Percentiles rank a stretch among this genome's conserved stretches.
phyloP scores from a whole-genome alignment of 441 rosid genomes.

The Populus hybrid region DNA sequence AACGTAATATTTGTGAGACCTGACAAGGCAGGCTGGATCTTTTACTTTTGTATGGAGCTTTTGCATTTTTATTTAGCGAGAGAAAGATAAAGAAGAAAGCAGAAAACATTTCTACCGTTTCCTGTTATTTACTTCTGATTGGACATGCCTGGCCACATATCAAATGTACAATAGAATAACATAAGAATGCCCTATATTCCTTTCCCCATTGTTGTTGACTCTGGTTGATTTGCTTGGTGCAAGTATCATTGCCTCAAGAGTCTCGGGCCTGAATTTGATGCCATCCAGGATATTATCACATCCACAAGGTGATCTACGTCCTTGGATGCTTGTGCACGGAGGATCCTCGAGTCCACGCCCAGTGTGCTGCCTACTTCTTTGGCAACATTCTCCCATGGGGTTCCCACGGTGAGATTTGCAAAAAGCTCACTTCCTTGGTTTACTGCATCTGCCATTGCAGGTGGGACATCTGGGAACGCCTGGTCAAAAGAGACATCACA shows the following conservation, averaged over 20 bases:
- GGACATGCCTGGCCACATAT: background rate
- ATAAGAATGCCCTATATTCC: background rate
- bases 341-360: conserved; percentile 56
- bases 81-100: background rate
- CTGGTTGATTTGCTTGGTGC: background rate
- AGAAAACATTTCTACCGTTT: too few relatives aligned
- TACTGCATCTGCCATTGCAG: conserved; percentile 94
- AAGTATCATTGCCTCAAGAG: conserved; percentile 42
- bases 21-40: too few relatives aligned
- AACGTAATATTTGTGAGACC: too few relatives aligned
- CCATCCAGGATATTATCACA: conserved; percentile 72
- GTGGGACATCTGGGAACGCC: conserved; percentile 95
- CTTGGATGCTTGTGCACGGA: conserved; percentile 66
- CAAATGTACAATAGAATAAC: conserved; percentile 6
- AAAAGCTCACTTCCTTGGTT: conserved; percentile 78
- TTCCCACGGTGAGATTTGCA: conserved; percentile 72
- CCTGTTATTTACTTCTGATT: conserved; percentile 1
- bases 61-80: too few relatives aligned
- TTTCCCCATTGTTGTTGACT: background rate
- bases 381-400: conserved; percentile 91
- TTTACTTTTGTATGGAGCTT: too few relatives aligned
- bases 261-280: conserved; percentile 61
- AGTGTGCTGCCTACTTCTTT: conserved; percentile 82
- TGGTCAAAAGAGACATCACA: conserved; percentile 23
- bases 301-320: conserved; percentile 65